phyloP scores from a whole-genome alignment of 352 stramenopile species.

The Aphanomyces cochlioides region DNA sequence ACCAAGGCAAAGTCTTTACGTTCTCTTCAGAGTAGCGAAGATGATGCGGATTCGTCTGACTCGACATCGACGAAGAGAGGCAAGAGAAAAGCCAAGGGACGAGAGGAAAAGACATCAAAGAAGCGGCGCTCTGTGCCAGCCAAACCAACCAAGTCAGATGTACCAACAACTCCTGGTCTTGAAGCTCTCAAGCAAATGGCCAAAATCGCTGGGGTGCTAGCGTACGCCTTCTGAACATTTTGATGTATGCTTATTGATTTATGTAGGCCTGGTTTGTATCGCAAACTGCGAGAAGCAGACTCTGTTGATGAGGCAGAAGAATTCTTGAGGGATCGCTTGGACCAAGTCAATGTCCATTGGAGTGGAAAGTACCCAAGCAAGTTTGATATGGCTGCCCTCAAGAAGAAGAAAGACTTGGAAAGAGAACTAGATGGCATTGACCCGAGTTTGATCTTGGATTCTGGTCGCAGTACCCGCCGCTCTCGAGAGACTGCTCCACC shows the following conservation, averaged over 20 bases:
- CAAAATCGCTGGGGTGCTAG: conserved; percentile 57
- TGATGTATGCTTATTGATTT: conserved; percentile 1
- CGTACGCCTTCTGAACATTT: conserved; percentile 39
- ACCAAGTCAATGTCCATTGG: conserved; percentile 49
- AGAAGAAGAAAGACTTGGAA: conserved; percentile 61
- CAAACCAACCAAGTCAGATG: conserved; percentile 18
- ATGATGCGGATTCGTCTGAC: conserved; percentile 33
- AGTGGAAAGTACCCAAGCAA: conserved; percentile 55
- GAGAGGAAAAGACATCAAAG: conserved; percentile 31
- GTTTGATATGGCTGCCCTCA: conserved; percentile 59
- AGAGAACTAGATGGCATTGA: conserved; percentile 81
- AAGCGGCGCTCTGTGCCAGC: conserved; percentile 6
- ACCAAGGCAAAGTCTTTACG: conserved; percentile 25
- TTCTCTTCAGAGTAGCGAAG: conserved; percentile 16
- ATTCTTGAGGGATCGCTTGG: conserved; percentile 52
- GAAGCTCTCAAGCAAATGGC: conserved; percentile 65
- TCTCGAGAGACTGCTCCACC: not conserved
- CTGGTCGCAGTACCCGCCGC: not conserved
- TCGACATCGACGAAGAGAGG: conserved; percentile 15
- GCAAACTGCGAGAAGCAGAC: conserved; percentile 43
- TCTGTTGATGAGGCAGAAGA: conserved; percentile 52
- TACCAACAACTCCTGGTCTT: conserved; percentile 45
- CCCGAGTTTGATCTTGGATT: conserved; percentile 66
- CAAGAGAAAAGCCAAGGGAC: conserved; percentile 23
- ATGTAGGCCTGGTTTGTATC: conserved; percentile 62